Percentiles rank a stretch among this genome's conserved stretches.
phyloP scores from a whole-genome alignment of 768 basidiomycete species.

The Clitopilus passeckerianus region DNA sequence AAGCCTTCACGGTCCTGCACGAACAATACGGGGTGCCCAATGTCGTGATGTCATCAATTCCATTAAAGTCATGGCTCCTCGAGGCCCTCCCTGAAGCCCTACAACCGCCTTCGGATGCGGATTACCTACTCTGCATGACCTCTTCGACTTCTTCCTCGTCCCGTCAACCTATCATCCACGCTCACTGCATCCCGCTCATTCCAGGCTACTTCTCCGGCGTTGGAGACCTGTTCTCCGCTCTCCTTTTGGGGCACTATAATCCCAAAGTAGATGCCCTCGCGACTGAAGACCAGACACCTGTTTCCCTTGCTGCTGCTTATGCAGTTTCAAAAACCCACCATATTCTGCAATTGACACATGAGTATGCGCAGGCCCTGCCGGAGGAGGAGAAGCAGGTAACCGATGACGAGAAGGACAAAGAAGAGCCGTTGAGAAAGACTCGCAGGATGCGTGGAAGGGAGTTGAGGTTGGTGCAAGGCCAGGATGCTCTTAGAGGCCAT shows the following conservation, averaged over 20 bases:
- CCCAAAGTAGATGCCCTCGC: conserved; percentile 10
- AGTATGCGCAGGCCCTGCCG: conserved; percentile 50
- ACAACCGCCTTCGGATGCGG: conserved; percentile 28
- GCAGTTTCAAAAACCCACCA: conserved; percentile 74
- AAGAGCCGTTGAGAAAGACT: conserved; percentile 58
- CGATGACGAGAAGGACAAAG: conserved; percentile 73
- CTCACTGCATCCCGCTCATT: conserved; percentile 69
- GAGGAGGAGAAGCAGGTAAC: conserved; percentile 54
- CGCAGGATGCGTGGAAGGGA: conserved; percentile 83
- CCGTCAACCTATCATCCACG: conserved; percentile 43
- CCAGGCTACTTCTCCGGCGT: conserved; percentile 95
- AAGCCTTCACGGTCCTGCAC: conserved; percentile 74
- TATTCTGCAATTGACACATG: conserved; percentile 61
- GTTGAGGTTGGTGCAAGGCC: conserved; percentile 75
- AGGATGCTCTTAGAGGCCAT: conserved; percentile 55
- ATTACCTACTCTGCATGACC: conserved; percentile 75
- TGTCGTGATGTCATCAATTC: conserved; percentile 90
- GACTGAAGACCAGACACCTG: conserved; percentile 20
- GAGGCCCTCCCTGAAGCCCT: conserved; percentile 44
- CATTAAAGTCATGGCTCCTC: conserved; percentile 58
- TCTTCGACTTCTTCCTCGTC: conserved; percentile 40
- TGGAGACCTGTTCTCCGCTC: conserved; percentile 93
- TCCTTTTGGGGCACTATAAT: conserved; percentile 78
- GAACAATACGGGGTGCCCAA: conserved; percentile 71
- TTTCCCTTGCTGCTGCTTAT: conserved; percentile 59